A percentile compares a stretch with the other conserved stretches of the same genome.
These are phyloP conservation scores for Pelargonium cotyledonis DNA, from an alignment of 441 rosid species.

Conservation along the genomic window DNA sequence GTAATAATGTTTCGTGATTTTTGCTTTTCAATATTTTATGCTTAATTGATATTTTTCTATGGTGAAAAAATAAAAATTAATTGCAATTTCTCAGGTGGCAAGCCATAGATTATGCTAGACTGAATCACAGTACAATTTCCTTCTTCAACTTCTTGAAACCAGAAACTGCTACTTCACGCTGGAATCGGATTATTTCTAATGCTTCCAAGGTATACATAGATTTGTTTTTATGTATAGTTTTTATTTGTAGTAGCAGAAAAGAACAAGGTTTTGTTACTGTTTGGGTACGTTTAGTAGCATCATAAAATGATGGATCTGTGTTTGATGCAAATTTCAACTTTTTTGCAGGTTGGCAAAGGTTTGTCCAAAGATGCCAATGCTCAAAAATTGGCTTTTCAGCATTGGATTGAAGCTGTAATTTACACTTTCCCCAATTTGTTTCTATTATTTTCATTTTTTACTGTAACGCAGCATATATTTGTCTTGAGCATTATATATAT, in stretches of 20 bases:
- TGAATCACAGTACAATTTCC: constrained; percentile 69
- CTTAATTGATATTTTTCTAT: not conserved
- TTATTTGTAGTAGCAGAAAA: not conserved
- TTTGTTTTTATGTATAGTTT: not conserved
- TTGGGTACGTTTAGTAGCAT: not conserved
- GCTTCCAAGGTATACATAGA: constrained; percentile 65
- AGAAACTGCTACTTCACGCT: constrained; percentile 64
- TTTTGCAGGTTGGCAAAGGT: constrained; percentile 74
- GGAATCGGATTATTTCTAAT: constrained; percentile 64
- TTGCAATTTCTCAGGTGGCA: constrained; percentile 58
- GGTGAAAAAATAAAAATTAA: not conserved
- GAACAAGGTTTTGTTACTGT: not conserved
- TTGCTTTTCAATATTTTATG: no score
- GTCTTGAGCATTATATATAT: no score
- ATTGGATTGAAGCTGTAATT: constrained; percentile 94
- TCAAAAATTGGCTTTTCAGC: constrained; percentile 83
- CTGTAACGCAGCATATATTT: no score
- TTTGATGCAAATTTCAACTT: constrained; percentile 3
- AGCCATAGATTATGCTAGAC: constrained; percentile 69
- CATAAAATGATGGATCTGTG: not conserved
- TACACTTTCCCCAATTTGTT: not conserved
- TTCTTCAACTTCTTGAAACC: constrained; percentile 63
- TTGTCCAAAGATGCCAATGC: constrained; percentile 70
- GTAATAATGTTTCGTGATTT: not conserved
- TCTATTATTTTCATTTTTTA: no score